These are phyloP conservation scores for Pichia sp. DNA, from an alignment of 1,139 yeast species.

Conservation along the genomic window DNA sequence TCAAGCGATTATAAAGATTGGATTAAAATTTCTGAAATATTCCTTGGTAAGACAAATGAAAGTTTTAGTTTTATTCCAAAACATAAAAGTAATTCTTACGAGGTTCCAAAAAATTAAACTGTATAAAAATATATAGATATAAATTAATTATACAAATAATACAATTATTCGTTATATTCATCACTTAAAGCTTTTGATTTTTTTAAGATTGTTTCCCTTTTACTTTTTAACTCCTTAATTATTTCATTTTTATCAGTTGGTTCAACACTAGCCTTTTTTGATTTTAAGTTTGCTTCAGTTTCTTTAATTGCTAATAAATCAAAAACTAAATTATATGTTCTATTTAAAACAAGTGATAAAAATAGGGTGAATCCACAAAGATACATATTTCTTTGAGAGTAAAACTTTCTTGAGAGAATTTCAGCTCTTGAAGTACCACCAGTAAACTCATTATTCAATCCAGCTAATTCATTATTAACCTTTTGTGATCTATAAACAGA, in stretches of 20 bases:
- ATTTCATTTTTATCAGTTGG: constrained; percentile 32
- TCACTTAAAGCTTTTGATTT: constrained; percentile 62
- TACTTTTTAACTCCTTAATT: constrained; percentile 55
- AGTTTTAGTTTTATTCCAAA: constrained; percentile 80
- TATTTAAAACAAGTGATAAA: constrained; percentile 72
- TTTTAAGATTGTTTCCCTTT: constrained; percentile 59
- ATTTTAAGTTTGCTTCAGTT: constrained; percentile 36
- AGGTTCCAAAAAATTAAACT: constrained; percentile 18
- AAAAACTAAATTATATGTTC: constrained; percentile 80
- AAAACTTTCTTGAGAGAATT: constrained; percentile 83
- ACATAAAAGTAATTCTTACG: constrained; percentile 85
- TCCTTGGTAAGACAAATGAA: constrained; percentile 77
- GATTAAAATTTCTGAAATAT: constrained; percentile 96
- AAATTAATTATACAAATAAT: constrained; percentile 2
- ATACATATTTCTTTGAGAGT: constrained; percentile 95
- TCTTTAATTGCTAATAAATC: constrained; percentile 61
- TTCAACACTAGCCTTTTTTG: constrained; percentile 25
- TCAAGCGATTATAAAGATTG: constrained; percentile 84
- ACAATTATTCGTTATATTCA: constrained; percentile 44
- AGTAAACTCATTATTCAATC: constrained; percentile 7
- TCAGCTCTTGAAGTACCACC: constrained; percentile 60
- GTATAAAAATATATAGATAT: background rate
- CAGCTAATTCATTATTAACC: constrained; percentile 55
- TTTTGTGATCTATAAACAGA: constrained; percentile 77
- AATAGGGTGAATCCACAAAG: constrained; percentile 93